A percentile compares a stretch with the other conserved stretches of the same genome.
phyloP scores from a whole-genome alignment of 164 flowering plant genomes.

The Warburgia ugandensis region DNA sequence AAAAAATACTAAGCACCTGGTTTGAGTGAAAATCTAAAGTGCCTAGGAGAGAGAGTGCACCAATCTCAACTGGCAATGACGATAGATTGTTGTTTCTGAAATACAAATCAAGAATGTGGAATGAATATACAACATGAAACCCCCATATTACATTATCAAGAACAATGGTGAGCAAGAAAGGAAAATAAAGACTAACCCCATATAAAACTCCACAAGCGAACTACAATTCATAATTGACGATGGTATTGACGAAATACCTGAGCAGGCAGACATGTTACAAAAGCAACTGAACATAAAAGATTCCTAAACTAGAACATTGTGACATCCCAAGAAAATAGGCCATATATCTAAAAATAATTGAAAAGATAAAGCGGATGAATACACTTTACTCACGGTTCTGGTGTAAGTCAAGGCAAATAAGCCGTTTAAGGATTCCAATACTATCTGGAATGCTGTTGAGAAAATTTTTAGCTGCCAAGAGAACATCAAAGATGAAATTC shows the following conservation, averaged over 20 bases:
- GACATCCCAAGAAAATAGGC: background rate
- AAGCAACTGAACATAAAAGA: background rate
- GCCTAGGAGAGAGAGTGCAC: conserved; percentile 59
- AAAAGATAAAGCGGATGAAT: background rate
- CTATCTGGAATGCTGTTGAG: conserved; percentile 66
- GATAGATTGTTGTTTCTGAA: conserved; percentile 71
- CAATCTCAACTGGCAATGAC: conserved; percentile 70
- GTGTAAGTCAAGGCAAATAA: conserved; percentile 82
- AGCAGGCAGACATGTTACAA: background rate
- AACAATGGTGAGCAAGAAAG: background rate
- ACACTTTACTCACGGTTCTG: conserved; percentile 72
- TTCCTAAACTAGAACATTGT: background rate
- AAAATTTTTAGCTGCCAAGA: conserved; percentile 64
- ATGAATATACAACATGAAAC: conserved; percentile 12
- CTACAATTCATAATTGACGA: conserved; percentile 68
- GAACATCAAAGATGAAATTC: conserved; percentile 2
- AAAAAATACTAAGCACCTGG: conserved; percentile 40
- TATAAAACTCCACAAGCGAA: conserved; percentile 70
- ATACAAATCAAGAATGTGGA: conserved; percentile 5
- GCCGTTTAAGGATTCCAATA: conserved; percentile 73
- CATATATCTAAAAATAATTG: background rate
- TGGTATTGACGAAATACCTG: conserved; percentile 79
- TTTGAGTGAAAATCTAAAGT: conserved; percentile 95
- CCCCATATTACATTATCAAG: background rate
- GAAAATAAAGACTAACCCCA: conserved; percentile 51